Evolutionary conservation across 192 early-diverging fungal genomes (phyloP).

Genomic region (Pilaira anomala): DNA sequence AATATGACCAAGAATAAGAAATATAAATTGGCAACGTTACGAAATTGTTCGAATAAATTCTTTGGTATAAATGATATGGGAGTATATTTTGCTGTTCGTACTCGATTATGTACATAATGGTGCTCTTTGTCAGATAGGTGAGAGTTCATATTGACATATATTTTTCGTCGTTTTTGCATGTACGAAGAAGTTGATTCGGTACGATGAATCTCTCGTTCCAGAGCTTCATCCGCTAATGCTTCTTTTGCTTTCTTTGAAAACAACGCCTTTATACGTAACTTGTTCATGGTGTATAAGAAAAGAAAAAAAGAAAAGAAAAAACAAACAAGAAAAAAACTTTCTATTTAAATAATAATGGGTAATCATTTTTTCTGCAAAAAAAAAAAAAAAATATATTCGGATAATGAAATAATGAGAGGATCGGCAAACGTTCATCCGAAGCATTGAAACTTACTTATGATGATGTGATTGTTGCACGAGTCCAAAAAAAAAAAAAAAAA

Average conservation of each 20-base stretch:
- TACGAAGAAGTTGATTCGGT: conserved; percentile 38
- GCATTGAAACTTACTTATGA: too few species aligned
- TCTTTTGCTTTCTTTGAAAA: conserved; percentile 9
- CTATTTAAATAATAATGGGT: too few species aligned
- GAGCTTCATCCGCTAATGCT: not conserved
- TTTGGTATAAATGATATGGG: conserved; percentile 91
- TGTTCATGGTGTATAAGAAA: not conserved
- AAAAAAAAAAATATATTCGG: too few species aligned
- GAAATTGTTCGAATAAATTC: conserved; percentile 97
- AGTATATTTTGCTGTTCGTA: conserved; percentile 92
- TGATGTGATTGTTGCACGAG: too few species aligned
- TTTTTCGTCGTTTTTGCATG: conserved; percentile 29
- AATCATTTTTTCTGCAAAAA: too few species aligned
- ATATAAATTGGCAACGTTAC: conserved; percentile 92
- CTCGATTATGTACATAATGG: conserved; percentile 59
- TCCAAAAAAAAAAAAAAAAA: conserved; percentile 6
- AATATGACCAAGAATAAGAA: conserved; percentile 88
- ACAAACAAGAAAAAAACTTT: not conserved
- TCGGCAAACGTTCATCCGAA: too few species aligned
- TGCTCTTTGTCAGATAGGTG: conserved; percentile 36
- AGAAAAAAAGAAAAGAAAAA: not conserved
- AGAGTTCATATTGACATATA: conserved; percentile 39
- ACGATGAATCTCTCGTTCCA: conserved; percentile 18
- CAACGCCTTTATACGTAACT: conserved; percentile 8
- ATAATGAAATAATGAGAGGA: not conserved